A percentile compares a stretch with the other conserved stretches of the same genome.
These are phyloP conservation scores for Penicillium coffeae DNA, from an alignment of 495 filamentous ascomycete genomes.

Conservation along the genomic window DNA sequence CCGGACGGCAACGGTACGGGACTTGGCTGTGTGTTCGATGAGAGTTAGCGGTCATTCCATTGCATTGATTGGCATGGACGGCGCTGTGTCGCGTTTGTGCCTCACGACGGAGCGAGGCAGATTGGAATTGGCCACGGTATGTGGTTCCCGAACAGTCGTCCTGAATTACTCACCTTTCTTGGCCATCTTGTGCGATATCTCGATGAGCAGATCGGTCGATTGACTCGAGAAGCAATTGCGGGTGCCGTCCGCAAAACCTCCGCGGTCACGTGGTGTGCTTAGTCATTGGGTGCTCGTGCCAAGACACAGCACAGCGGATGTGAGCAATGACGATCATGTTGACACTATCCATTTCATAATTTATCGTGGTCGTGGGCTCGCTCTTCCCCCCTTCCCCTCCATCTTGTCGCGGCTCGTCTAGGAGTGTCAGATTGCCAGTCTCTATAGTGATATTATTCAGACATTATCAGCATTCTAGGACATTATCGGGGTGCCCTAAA, in stretches of 20 bases:
- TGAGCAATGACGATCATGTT: no score
- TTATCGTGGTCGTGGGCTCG: no score
- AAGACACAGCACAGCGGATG: no score
- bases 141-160: background rate
- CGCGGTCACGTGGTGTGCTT: conserved; percentile 5
- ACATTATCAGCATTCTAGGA: no score
- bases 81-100: background rate
- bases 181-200: conserved; percentile 29
- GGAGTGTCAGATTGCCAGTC: no score
- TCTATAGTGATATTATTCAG: no score
- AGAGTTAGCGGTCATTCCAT: conserved; percentile 6
- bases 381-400: no score
- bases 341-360: no score
- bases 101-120: background rate
- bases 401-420: no score
- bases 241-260: conserved; percentile 4
- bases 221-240: background rate
- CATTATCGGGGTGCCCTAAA: no score
- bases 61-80: conserved; percentile 2
- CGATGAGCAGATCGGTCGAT: conserved; percentile 1
- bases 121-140: background rate
- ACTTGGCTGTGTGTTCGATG: conserved; percentile 61
- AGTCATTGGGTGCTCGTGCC: no score
- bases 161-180: conserved; percentile 24
- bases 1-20: conserved; percentile 86